phyloP scores from a whole-genome alignment of 495 filamentous ascomycete genomes.

The Rhypophila decipiens region DNA sequence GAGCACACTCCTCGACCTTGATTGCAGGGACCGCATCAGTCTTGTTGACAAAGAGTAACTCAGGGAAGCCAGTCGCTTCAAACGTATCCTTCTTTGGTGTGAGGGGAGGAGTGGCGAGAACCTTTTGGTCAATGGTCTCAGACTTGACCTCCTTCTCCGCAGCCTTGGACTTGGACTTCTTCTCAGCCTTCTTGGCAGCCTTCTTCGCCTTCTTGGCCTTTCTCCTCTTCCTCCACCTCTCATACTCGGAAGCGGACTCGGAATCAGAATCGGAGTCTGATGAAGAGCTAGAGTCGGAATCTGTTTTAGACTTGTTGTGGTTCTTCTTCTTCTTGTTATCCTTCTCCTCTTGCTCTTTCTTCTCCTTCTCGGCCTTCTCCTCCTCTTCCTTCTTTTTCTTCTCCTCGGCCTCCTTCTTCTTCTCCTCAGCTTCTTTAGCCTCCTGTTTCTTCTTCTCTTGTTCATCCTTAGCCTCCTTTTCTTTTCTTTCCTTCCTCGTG shows the following conservation, averaged over 20 bases:
- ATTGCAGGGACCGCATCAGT: background rate
- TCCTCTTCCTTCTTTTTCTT: conserved; percentile 20
- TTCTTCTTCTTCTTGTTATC: conserved; percentile 15
- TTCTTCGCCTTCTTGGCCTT: conserved; percentile 6
- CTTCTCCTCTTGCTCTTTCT: conserved; percentile 17
- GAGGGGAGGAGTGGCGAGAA: background rate
- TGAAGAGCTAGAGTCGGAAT: conserved; percentile 5
- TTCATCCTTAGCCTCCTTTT: conserved; percentile 45
- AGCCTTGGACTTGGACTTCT: conserved; percentile 9
- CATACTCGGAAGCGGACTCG: conserved; percentile 9
- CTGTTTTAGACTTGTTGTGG: conserved; percentile 7
- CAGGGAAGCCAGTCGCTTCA: background rate
- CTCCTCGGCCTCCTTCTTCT: conserved; percentile 26
- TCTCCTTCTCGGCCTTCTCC: conserved; percentile 19
- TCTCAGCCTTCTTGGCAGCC: conserved; percentile 6
- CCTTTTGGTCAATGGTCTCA: background rate
- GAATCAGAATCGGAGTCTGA: conserved; percentile 7
- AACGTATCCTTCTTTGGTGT: background rate
- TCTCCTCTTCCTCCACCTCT: conserved; percentile 15
- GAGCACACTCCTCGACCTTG: background rate
- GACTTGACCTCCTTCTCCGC: background rate
- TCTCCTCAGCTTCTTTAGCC: conserved; percentile 26
- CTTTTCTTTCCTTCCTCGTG: conserved; percentile 51
- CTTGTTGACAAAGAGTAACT: background rate
- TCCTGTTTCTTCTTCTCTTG: conserved; percentile 36